These are phyloP conservation scores for Penicillium roqueforti DNA, from an alignment of 495 filamentous ascomycete species.

Conservation along the genomic window DNA sequence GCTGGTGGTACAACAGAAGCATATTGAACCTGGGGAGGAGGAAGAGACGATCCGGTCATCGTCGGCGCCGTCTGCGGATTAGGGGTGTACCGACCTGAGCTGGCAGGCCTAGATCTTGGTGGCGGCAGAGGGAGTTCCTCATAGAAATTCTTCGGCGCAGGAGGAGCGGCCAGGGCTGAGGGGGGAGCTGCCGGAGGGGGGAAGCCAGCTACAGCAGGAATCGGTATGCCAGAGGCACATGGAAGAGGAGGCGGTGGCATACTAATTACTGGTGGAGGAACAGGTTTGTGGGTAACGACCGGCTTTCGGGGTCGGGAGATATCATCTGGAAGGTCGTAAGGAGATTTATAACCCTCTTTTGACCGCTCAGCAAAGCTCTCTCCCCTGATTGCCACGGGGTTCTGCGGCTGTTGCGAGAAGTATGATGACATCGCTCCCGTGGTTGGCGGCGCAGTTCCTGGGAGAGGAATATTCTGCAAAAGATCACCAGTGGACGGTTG, in stretches of 20 bases:
- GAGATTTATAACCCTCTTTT: conserved; percentile 87
- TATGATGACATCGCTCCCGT: conserved; percentile 37
- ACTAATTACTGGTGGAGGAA: conserved; percentile 19
- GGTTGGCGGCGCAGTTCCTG: conserved; percentile 25
- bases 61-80: conserved; percentile 25
- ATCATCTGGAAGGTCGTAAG: conserved; percentile 93
- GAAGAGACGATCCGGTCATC: conserved; percentile 3
- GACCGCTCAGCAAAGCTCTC: conserved; percentile 84
- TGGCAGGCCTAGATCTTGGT: conserved; percentile 48
- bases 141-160: conserved; percentile 65
- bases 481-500: conserved; percentile 44
- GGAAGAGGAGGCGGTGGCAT: conserved; percentile 47
- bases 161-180: conserved; percentile 25
- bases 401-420: conserved; percentile 34
- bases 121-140: conserved; percentile 75
- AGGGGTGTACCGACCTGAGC: conserved; percentile 52
- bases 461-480: conserved; percentile 28
- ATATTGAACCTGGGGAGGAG: conserved; percentile 17
- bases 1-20: conserved; percentile 25
- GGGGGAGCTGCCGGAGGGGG: conserved; percentile 29
- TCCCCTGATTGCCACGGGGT: conserved; percentile 39
- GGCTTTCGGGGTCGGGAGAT: conserved; percentile 64
- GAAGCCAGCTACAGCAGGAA: conserved; percentile 28
- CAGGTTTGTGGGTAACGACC: conserved; percentile 37
- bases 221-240: conserved; percentile 54